Evolutionary conservation across 495 filamentous ascomycete genomes (phyloP).

Genomic region (Tuber melanosporum): DNA sequence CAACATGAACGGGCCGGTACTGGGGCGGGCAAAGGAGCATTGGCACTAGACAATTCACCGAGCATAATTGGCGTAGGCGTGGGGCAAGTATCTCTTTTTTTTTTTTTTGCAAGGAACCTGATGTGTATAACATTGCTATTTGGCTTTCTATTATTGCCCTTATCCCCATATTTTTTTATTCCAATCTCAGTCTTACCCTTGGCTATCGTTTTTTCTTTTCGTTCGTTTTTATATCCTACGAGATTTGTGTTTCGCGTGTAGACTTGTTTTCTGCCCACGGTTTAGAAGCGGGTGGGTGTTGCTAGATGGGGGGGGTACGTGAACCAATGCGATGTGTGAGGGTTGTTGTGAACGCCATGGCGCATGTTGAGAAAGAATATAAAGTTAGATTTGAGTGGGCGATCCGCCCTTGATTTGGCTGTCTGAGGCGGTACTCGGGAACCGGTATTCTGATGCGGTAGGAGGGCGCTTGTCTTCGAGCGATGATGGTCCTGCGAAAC

Average conservation of each 20-base stretch:
- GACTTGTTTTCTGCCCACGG: not conserved
- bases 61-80: constrained; percentile 3
- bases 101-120: not conserved
- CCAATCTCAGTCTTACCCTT: not conserved
- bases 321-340: not conserved
- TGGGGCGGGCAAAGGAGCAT: not conserved
- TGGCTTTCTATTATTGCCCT: not conserved
- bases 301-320: not conserved
- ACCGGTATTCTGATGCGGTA: too few relatives aligned
- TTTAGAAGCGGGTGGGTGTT: not conserved
- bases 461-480: too few relatives aligned
- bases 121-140: constrained; percentile 6
- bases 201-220: not conserved
- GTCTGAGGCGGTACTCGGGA: not conserved
- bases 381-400: not conserved
- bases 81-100: not conserved
- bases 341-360: not conserved
- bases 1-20: not conserved
- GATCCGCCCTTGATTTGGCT: not conserved
- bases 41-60: not conserved
- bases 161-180: not conserved
- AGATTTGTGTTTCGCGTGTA: constrained; percentile 4
- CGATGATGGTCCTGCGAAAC: not conserved
- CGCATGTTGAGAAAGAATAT: not conserved
- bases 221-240: not conserved